Base-by-base conservation (phyloP, 129 eudicot genomes). In the Flaveria brownii region DNA sequence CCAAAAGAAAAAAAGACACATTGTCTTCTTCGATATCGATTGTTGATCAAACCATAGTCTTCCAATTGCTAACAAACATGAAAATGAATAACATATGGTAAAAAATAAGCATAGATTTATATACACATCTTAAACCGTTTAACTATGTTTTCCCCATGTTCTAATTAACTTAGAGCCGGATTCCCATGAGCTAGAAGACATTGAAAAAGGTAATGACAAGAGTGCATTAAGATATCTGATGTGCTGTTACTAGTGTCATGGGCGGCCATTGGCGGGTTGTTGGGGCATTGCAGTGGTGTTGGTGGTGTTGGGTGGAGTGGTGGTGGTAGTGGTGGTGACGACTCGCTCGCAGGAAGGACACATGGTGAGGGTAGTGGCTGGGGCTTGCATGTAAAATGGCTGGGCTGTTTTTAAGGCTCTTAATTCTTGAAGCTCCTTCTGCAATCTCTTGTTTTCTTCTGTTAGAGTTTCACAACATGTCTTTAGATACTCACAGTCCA, bases 351-450 rank as follows among this genome's bases (percentile, higher is more conserved):
- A 94, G 2, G 98, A 94, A 28, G 97, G 97, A 76, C 98, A 94
- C 97, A 91, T 94, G 23, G 97, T 87, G 80, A 94, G 97, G 72
- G 98, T 94, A 56, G 98, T 94, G 70, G 98, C 92, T 9, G 98
- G 98, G 15, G 62, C 90, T 43, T 94, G 97, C 96, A 86, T 84
- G 96, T 85, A 94, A 76, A 91, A 94, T 74, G 98, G 98, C 28
- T 94, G 91, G 16, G 97, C 84, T 17, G 97, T 80, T 52, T 94
- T 94, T 63, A 94, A 86, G 22, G 97, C 89, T 84, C 97, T 83
- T 81, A 94, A 78, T 76, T 94, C 96, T 73, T 91, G 98, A 82
- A 94, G 90, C 88, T 94, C 97, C 57, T 94, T 94, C 18, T 94
- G 98, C 77, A 94, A 69, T 86, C 98, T 91, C 78, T 87, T 88